A percentile compares a stretch with the other conserved stretches of the same genome.
Conservation (phyloP, 495 filamentous ascomycete species). For the Penicillium robsamsonii region DNA sequence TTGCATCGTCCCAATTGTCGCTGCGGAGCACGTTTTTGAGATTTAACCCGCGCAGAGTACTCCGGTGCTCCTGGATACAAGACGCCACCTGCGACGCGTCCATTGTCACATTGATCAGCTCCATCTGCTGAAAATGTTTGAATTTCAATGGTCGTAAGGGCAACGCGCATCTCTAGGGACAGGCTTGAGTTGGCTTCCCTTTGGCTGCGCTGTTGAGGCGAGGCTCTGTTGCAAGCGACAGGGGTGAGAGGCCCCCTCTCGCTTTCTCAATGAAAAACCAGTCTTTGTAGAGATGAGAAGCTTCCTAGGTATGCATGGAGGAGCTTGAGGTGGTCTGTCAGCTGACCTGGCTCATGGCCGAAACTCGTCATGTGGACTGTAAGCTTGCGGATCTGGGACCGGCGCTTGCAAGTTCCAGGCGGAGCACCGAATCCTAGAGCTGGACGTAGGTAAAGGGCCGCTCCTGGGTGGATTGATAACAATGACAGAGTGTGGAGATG, state of each 20-base stretch:
- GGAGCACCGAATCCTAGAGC: slow-evolving; percentile 64
- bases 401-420: slow-evolving; percentile 60
- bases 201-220: slow-evolving; percentile 46
- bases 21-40: slow-evolving; percentile 67
- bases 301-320: slow-evolving; percentile 68
- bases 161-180: background rate
- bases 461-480: slow-evolving; percentile 63
- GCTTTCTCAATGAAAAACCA: slow-evolving; percentile 71
- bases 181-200: slow-evolving; percentile 42
- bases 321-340: slow-evolving; percentile 70
- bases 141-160: slow-evolving; percentile 51
- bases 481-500: slow-evolving; percentile 63
- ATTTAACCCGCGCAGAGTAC: slow-evolving; percentile 65
- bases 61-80: slow-evolving; percentile 59
- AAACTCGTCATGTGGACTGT: slow-evolving; percentile 65
- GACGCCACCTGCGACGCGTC: slow-evolving; percentile 62
- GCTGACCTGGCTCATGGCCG: slow-evolving; percentile 51
- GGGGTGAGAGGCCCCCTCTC: slow-evolving; percentile 63
- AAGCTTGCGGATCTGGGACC: slow-evolving; percentile 70
- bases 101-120: slow-evolving; percentile 64
- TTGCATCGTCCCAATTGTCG: slow-evolving; percentile 73
- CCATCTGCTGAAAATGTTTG: slow-evolving; percentile 57
- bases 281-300: slow-evolving; percentile 60
- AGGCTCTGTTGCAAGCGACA: slow-evolving; percentile 62
- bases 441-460: slow-evolving; percentile 65